Conservation (phyloP, 1,284 basidiomycete genomes). For the Boletus semigastroideus region DNA sequence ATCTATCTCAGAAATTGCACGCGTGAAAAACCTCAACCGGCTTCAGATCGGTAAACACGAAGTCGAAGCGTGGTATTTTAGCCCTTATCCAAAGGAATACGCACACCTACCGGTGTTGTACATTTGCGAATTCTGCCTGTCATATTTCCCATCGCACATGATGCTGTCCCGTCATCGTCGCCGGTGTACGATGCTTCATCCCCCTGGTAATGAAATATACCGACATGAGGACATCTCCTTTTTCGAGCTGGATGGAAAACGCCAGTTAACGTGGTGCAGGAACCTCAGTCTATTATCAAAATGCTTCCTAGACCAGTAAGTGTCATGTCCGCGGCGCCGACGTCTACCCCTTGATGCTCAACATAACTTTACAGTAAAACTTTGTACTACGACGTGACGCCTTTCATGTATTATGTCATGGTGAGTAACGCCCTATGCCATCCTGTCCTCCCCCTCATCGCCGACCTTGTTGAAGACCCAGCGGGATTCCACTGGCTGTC, state of each 20-base stretch:
- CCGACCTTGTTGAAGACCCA: conserved; percentile 52
- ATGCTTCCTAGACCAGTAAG: conserved; percentile 96
- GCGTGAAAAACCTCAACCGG: conserved; percentile 98
- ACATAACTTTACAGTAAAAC: conserved; percentile 75
- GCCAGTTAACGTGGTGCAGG: conserved; percentile 95
- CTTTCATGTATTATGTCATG: conserved; percentile 99
- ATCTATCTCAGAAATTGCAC: conserved; percentile 93
- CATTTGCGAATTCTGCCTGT: conserved; percentile 98
- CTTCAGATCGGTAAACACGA: conserved; percentile 96
- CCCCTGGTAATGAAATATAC: conserved; percentile 99
- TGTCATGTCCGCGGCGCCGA: conserved; percentile 26
- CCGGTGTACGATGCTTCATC: conserved; percentile 92
- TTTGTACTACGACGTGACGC: conserved; percentile 99
- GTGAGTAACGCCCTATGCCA: conserved; percentile 40
- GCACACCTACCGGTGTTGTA: conserved; percentile 93
- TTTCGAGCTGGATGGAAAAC: conserved; percentile 97
- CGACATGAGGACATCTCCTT: conserved; percentile 95
- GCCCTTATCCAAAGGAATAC: conserved; percentile 97
- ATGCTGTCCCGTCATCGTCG: conserved; percentile 89
- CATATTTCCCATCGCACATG: conserved; percentile 84
- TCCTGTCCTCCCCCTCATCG: conserved; percentile 16
- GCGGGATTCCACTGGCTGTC: conserved; percentile 89
- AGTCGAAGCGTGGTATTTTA: conserved; percentile 99
- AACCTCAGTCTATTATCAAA: conserved; percentile 97
- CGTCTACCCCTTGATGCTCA: conserved; percentile 19